Evolutionary conservation across 768 basidiomycete genomes (phyloP).

Genomic region (Hygrocybe coccinea): DNA sequence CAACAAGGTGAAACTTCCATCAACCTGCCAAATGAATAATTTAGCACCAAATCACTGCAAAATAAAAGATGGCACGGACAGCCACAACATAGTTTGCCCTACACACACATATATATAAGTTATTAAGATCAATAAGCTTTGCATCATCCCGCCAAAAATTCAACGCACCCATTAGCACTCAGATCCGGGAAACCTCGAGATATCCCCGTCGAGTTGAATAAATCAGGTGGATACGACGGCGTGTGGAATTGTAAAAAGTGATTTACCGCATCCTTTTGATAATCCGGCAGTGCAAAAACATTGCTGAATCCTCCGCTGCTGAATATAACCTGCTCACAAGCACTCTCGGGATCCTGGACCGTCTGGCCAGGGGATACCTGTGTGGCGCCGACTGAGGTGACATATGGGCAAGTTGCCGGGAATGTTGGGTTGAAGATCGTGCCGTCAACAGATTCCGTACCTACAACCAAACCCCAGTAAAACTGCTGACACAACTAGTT

Average conservation of each 20-base stretch:
- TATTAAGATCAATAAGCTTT: slow-evolving; percentile 7
- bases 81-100: slow-evolving; percentile 44
- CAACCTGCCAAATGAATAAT: slow-evolving; percentile 21
- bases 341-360: slow-evolving; percentile 18
- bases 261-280: slow-evolving; percentile 34
- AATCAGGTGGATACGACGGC: slow-evolving; percentile 15
- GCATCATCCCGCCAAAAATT: neutral
- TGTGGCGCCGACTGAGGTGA: slow-evolving; percentile 43
- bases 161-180: slow-evolving; percentile 37
- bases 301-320: slow-evolving; percentile 35
- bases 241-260: slow-evolving; percentile 22
- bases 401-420: slow-evolving; percentile 42
- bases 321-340: slow-evolving; percentile 31
- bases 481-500: too few relatives aligned
- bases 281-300: slow-evolving; percentile 38
- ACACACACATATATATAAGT: neutral
- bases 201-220: slow-evolving; percentile 31
- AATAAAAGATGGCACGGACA: neutral
- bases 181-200: slow-evolving; percentile 45
- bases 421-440: slow-evolving; percentile 44
- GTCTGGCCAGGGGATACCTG: slow-evolving; percentile 35
- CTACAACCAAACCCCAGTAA: too few relatives aligned
- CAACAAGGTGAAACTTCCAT: slow-evolving; percentile 22
- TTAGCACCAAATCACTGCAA: neutral
- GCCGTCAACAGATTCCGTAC: slow-evolving; percentile 29